Evolutionary conservation across 179 eudicot species (phyloP), one percentile per base, ranked within the genome.

Genomic region (Sideroxylon spinosum): DNA sequence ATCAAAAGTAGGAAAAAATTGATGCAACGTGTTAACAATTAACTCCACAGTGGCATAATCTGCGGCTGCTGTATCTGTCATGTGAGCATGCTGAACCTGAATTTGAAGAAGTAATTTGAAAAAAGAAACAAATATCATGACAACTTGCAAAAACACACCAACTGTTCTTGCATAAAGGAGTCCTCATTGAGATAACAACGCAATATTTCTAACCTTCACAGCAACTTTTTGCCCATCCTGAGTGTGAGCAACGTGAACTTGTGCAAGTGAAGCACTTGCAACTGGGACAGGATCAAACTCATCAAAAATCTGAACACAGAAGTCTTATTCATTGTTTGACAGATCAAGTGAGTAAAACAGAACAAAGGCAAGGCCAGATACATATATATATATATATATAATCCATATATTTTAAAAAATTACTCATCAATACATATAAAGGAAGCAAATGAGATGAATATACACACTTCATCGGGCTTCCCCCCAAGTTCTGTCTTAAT

Each of bases 231-330:
- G 86, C 78, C 99, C 99, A 73, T 89, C 90, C 68, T 71, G 89
- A 80, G 93, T 83, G 66, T 84, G 94, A 70, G 97, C 99, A 83
- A 86, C 86, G 77, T 96, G 99, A 85, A 96, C 99, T 81, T 96
- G 99, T n/a, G 99, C 99, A 80, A 96, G 97, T 71, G 99, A 96
- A 83, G 98, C 99, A 89, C 99, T 96, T 78, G 99, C 99, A 63
- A 96, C 78, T 26, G 99, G 99, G 23, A 84, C 94, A 82, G 94
- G 97, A 87, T 92, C 92, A 83, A 96, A 96, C 76, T 96, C 89
- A 68, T 83, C 81, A 84, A 96, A 96, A 52, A 96, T 90, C 99
- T 96, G 87, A 78, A 79, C 69, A 80, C 16, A 19, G 53, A 76
- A 84, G 68, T 60, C 78, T 3, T 66, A 68, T 32, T 70, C 26